A percentile compares a stretch with the other conserved stretches of the same genome.
Conservation (phyloP, 805 yeast genomes). For the Zygotorulaspora danielsina region DNA sequence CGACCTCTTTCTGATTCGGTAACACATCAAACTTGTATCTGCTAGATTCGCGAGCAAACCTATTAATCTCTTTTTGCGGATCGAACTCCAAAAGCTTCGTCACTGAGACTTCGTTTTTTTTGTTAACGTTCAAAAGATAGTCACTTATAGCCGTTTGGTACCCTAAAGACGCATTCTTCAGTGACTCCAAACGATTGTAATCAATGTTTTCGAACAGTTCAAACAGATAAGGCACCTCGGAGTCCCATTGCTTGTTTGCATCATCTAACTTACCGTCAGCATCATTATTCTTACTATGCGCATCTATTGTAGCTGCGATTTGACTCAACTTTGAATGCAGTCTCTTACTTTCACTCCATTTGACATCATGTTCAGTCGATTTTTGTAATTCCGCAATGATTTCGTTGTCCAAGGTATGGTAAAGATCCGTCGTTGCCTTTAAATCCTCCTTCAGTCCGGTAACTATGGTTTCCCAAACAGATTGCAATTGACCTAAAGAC, state of each 20-base stretch:
- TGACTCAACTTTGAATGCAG: slow-evolving; percentile 43
- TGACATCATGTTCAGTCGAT: slow-evolving; percentile 49
- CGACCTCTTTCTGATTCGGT: slow-evolving; percentile 3
- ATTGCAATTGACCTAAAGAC: slow-evolving; percentile 43
- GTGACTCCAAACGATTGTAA: slow-evolving; percentile 51
- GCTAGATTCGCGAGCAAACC: slow-evolving; percentile 47
- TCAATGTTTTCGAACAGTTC: slow-evolving; percentile 73
- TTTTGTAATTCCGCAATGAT: slow-evolving; percentile 51
- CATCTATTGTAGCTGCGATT: slow-evolving; percentile 42
- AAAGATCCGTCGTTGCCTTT: slow-evolving; percentile 47
- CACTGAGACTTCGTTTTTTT: slow-evolving; percentile 58
- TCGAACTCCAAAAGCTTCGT: slow-evolving; percentile 61
- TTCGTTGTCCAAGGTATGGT: slow-evolving; percentile 47
- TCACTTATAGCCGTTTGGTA: slow-evolving; percentile 61
- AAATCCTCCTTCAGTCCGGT: slow-evolving; percentile 43
- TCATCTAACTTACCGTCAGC: slow-evolving; percentile 40
- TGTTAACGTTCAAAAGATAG: slow-evolving; percentile 42
- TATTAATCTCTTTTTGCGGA: slow-evolving; percentile 54
- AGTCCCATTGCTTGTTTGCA: slow-evolving; percentile 64
- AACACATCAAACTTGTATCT: slow-evolving; percentile 22
- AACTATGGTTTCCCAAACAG: slow-evolving; percentile 44
- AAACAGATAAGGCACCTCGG: slow-evolving; percentile 71
- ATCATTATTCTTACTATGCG: slow-evolving; percentile 38
- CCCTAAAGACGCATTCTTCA: slow-evolving; percentile 63
- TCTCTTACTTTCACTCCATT: slow-evolving; percentile 51